phyloP scores from a whole-genome alignment of 2,329 filamentous ascomycete species.

The Orbilia javanica region DNA sequence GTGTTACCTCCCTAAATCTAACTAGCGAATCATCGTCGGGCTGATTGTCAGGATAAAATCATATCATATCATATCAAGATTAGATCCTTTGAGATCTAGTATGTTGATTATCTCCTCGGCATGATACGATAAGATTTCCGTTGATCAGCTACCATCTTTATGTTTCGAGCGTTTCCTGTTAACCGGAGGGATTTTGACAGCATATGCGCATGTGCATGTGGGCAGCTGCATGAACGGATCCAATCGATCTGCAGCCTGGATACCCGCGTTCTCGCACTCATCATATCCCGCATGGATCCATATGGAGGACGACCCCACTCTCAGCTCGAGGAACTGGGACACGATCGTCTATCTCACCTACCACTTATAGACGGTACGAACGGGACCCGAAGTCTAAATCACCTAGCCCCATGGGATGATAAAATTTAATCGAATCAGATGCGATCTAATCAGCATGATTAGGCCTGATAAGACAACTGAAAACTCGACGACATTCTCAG shows the following conservation, averaged over 20 bases:
- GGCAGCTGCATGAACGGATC: constrained; percentile 26
- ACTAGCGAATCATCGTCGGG: not conserved
- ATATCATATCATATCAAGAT: constrained; percentile 52
- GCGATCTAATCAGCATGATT: constrained; percentile 38
- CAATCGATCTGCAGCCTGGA: constrained; percentile 16
- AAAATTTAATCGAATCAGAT: constrained; percentile 46
- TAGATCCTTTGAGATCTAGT: constrained; percentile 23
- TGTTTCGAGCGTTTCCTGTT: not conserved
- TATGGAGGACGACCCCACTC: not conserved
- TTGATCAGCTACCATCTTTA: not conserved
- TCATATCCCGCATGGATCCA: not conserved
- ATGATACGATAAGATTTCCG: constrained; percentile 33
- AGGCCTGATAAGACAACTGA: constrained; percentile 31
- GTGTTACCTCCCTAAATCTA: constrained; percentile 28
- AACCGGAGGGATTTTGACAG: constrained; percentile 1
- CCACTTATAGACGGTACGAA: constrained; percentile 17
- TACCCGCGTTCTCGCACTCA: not conserved
- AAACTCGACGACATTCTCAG: not conserved
- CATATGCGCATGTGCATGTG: constrained; percentile 31
- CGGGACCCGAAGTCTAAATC: constrained; percentile 7
- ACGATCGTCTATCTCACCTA: constrained; percentile 26
- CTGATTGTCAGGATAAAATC: constrained; percentile 22
- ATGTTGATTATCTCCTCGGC: constrained; percentile 18
- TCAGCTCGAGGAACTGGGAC: not conserved
- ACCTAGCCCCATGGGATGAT: constrained; percentile 13